These are phyloP conservation scores for Thermochaetoides dissita DNA, from an alignment of 2,329 filamentous ascomycete genomes.

Conservation along the genomic window DNA sequence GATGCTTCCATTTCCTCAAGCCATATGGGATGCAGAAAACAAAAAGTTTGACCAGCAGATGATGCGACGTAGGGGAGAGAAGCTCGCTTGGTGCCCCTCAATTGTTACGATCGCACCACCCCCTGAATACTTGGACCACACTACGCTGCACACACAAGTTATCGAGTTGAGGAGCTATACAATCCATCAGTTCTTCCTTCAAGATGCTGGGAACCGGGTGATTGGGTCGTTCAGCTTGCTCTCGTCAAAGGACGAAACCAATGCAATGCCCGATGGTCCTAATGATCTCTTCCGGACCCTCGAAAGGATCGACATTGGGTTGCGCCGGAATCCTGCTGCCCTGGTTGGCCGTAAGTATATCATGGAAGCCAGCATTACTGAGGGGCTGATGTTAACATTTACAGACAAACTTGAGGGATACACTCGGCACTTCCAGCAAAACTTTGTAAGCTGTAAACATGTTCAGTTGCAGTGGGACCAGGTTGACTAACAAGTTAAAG, in stretches of 20 bases:
- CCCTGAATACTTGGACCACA: no score
- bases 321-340: constrained; percentile 29
- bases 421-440: constrained; percentile 38
- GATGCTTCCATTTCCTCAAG: constrained; percentile 9
- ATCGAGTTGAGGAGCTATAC: constrained; percentile 13
- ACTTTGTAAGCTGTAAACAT: constrained; percentile 29
- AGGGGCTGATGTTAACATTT: constrained; percentile 1
- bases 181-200: constrained; percentile 30
- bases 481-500: constrained; percentile 14
- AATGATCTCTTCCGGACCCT: constrained; percentile 45
- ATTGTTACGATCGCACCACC: no score
- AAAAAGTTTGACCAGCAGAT: constrained; percentile 9
- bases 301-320: constrained; percentile 28
- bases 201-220: constrained; percentile 26
- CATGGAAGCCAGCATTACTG: neutral
- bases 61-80: neutral
- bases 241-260: constrained; percentile 38
- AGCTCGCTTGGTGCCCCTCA: no score
- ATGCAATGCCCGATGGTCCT: constrained; percentile 37
- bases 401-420: constrained; percentile 27
- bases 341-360: constrained; percentile 21
- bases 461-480: constrained; percentile 25
- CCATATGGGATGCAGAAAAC: constrained; percentile 9
- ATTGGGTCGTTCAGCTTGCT: constrained; percentile 42
- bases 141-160: no score